A percentile compares a stretch with the other conserved stretches of the same genome.
phyloP scores from a whole-genome alignment of 805 yeast genomes.

The Candida succiphila region DNA sequence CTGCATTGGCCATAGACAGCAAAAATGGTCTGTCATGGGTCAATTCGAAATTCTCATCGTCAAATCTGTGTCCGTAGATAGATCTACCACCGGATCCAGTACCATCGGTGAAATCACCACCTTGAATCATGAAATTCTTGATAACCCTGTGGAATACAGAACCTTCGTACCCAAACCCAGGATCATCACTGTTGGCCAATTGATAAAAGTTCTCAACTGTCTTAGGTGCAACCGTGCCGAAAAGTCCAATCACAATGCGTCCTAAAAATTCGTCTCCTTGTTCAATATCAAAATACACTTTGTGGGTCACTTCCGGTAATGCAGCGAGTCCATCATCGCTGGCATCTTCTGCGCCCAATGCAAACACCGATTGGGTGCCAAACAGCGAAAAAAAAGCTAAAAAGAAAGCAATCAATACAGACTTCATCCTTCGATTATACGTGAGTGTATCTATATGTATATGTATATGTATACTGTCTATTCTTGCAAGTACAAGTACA shows the following conservation, averaged over 20 bases:
- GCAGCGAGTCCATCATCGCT: conserved; percentile 17
- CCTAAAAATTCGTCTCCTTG: conserved; percentile 69
- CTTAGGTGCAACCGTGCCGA: conserved; percentile 78
- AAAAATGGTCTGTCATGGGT: conserved; percentile 63
- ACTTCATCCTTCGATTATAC: too few species aligned
- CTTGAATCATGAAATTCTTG: conserved; percentile 67
- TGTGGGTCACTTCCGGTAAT: conserved; percentile 55
- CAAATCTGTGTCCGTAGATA: conserved; percentile 58
- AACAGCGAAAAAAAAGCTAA: too few species aligned
- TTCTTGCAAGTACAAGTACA: too few species aligned
- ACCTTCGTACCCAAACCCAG: conserved; percentile 49
- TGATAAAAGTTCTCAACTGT: conserved; percentile 85
- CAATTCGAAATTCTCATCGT: conserved; percentile 58
- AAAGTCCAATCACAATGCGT: conserved; percentile 77
- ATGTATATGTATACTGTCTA: too few species aligned
- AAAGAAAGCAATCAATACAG: too few species aligned
- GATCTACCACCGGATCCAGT: conserved; percentile 70
- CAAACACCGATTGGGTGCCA: too few species aligned
- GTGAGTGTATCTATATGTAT: too few species aligned
- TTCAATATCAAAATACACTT: conserved; percentile 77
- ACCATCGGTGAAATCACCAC: conserved; percentile 69
- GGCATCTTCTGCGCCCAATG: too few species aligned
- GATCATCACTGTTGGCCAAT: conserved; percentile 67
- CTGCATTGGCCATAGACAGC: conserved; percentile 75
- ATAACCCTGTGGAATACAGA: conserved; percentile 68